These are phyloP conservation scores for Phytophthora lateralis DNA, from an alignment of 352 stramenopile species.

Conservation along the genomic window DNA sequence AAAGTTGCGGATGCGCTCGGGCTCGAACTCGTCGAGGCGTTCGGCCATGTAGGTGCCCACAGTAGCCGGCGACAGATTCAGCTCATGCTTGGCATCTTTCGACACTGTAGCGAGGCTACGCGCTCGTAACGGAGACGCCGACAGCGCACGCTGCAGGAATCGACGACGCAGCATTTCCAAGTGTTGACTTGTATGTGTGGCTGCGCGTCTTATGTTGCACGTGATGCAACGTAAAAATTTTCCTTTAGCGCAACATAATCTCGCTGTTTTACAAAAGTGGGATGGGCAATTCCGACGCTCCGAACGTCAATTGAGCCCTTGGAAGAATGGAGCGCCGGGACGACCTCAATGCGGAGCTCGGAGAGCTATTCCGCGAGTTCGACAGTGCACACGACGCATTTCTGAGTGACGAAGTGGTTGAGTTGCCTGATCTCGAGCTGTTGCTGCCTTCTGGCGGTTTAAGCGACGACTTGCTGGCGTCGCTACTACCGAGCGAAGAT, in stretches of 20 bases:
- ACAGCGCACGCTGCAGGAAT: constrained; percentile 8
- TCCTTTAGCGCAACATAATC: constrained; percentile 1
- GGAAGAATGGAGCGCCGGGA: constrained; percentile 10
- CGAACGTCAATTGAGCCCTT: constrained; percentile 10
- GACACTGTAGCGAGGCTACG: constrained; percentile 14
- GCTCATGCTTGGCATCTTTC: constrained; percentile 14
- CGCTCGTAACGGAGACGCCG: constrained; percentile 4
- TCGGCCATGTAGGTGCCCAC: constrained; percentile 68
- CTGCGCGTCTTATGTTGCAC: constrained; percentile 9
- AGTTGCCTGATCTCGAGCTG: constrained; percentile 34
- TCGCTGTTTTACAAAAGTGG: background rate
- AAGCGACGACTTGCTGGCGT: constrained; percentile 19
- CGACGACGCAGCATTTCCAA: constrained; percentile 29
- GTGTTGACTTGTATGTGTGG: constrained; percentile 32
- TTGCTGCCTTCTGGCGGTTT: constrained; percentile 24
- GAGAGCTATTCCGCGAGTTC: constrained; percentile 12
- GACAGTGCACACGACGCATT: constrained; percentile 3
- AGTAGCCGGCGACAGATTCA: constrained; percentile 46
- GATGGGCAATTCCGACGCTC: constrained; percentile 30
- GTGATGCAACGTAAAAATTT: background rate
- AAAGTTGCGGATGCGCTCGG: constrained; percentile 90
- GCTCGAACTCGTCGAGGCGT: constrained; percentile 62
- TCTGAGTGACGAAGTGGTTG: constrained; percentile 8
- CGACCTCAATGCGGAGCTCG: constrained; percentile 13
- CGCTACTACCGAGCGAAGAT: constrained; percentile 8